These are phyloP conservation scores for Daldinia grandis DNA, from an alignment of 495 filamentous ascomycete species.

Conservation along the genomic window DNA sequence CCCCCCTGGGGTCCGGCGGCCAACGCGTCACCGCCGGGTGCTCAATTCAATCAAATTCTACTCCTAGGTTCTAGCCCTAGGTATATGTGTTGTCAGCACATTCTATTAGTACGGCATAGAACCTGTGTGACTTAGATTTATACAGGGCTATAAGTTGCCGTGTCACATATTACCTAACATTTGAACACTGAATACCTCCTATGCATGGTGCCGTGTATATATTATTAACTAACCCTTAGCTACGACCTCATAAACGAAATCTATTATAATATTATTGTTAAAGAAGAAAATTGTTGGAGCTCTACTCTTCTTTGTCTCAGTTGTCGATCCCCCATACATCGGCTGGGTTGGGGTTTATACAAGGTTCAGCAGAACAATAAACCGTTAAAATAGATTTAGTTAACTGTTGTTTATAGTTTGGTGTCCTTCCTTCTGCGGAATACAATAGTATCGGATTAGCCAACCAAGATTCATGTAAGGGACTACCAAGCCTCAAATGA, in stretches of 20 bases:
- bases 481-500: constrained; percentile 28
- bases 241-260: background rate
- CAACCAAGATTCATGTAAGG: constrained; percentile 31
- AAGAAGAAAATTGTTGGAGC: constrained; percentile 3
- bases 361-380: constrained; percentile 6
- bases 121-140: constrained; percentile 16
- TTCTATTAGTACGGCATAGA: background rate
- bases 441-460: constrained; percentile 19
- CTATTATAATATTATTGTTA: background rate
- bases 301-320: constrained; percentile 25
- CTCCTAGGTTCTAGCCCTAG: constrained; percentile 17
- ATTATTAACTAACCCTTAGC: background rate
- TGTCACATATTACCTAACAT: constrained; percentile 1
- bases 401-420: constrained; percentile 26
- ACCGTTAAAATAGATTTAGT: background rate
- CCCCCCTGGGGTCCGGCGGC: background rate
- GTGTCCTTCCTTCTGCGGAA: constrained; percentile 17
- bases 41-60: constrained; percentile 17
- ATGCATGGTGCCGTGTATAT: background rate
- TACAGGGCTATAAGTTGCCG: constrained; percentile 17
- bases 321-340: constrained; percentile 28
- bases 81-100: constrained; percentile 18
- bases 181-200: background rate
- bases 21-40: constrained; percentile 28
- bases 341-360: constrained; percentile 39